Base-by-base conservation (phyloP, 176 grass and related monocot genomes). In the Musa troglodytarum region DNA sequence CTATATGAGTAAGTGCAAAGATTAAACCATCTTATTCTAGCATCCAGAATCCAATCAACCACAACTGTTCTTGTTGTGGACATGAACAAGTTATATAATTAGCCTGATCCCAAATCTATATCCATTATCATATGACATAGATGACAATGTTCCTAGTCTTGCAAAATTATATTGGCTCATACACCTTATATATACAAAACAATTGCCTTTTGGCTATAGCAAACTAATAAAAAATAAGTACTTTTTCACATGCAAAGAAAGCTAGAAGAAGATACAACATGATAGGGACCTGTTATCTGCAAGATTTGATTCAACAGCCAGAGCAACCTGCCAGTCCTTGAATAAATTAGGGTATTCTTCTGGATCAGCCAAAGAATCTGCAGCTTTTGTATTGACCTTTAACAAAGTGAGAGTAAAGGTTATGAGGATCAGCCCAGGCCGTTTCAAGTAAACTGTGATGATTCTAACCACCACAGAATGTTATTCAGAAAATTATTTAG, bases 281-380 rank as follows among this genome's bases (percentile, higher is more conserved):
- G 20, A 72, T 6, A 73, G 7, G 34, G 43, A 80, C 78, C 78
- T 80, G 59, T 73, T 52, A n/a, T 61, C 28, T 16, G 86, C 73
- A 79, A 89, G 19, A 73, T 73, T 88, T 52, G 84, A 72, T 81
- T 98, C 90, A 72, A 91, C 88, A 70, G 80, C 75, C 73, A 98
- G 84, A 74, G 95, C 90, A 85, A 91, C 78, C 26, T 98, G 90
- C 95, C 95, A 98, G 50, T 98, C 88, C 8, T 91, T 90, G 76
- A 98, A 98, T 81, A 98, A 81, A 89, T 91, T 98, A 76, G 95
- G 90, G 72, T 94, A 98, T 76, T 98, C 95, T 25, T 82, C 79
- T 78, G 95, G 95, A 86, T 98, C 95, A 83, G 95, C 95, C 28
- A 98, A 81, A 85, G 95, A 93, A 66, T 98, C 95, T 4, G 95